Evolutionary conservation across 805 yeast genomes (phyloP).

Genomic region (Candida verbasci): DNA sequence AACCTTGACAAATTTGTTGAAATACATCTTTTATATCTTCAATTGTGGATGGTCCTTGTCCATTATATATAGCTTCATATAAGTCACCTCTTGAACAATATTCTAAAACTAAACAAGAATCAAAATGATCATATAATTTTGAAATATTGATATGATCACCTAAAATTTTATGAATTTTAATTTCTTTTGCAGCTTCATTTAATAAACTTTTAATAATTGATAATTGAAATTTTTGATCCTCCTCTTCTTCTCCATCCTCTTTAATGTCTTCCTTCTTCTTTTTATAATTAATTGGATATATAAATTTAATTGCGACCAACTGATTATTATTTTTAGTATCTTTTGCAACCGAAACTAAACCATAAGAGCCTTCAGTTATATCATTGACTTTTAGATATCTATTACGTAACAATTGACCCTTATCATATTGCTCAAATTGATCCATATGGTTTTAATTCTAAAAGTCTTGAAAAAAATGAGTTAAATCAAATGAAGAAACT

Average conservation of each 20-base stretch:
- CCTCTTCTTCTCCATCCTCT: slow-evolving; percentile 15
- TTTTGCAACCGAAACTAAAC: slow-evolving; percentile 82
- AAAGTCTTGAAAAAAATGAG: no score
- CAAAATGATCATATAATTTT: slow-evolving; percentile 45
- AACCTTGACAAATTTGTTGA: slow-evolving; percentile 45
- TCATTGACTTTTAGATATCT: slow-evolving; percentile 67
- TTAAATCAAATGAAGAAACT: no score
- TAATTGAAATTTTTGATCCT: slow-evolving; percentile 13
- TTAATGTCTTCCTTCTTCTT: slow-evolving; percentile 13
- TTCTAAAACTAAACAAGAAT: slow-evolving; percentile 58
- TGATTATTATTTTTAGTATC: slow-evolving; percentile 47
- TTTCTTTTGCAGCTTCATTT: slow-evolving; percentile 65
- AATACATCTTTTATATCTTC: slow-evolving; percentile 54
- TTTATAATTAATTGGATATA: slow-evolving; percentile 52
- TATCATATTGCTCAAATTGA: slow-evolving; percentile 34
- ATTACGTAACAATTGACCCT: slow-evolving; percentile 47
- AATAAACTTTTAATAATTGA: slow-evolving; percentile 29
- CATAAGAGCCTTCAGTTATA: slow-evolving; percentile 90
- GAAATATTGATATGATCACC: slow-evolving; percentile 49
- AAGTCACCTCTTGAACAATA: slow-evolving; percentile 86
- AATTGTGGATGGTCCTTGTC: slow-evolving; percentile 57
- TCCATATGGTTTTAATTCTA: slow-evolving; percentile 29
- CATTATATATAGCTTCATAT: slow-evolving; percentile 69
- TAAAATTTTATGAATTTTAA: slow-evolving; percentile 57
- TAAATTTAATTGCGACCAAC: slow-evolving; percentile 82